Conservation (phyloP, 2,329 filamentous ascomycete species). For the Exophiala viscosa region DNA sequence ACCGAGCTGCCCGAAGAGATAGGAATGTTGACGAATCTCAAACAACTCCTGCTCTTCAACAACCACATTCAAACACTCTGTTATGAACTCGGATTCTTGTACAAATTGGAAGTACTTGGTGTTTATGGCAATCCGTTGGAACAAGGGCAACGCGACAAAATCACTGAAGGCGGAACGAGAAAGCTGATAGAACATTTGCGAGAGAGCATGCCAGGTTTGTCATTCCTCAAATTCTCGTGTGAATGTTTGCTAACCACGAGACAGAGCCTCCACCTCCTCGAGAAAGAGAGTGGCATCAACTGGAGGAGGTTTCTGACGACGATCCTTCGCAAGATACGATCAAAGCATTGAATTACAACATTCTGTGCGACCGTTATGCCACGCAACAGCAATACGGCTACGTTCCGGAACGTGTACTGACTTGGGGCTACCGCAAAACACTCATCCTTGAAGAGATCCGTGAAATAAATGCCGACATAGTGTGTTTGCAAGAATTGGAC, state of each 20-base stretch:
- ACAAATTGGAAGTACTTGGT: conserved; percentile 81
- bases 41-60: conserved; percentile 81
- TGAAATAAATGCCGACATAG: conserved; percentile 76
- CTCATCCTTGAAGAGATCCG: conserved; percentile 80
- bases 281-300: conserved; percentile 72
- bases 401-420: conserved; percentile 73
- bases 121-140: conserved; percentile 88
- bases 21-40: conserved; percentile 93
- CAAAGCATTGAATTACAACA: conserved; percentile 90
- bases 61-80: conserved; percentile 77
- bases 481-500: conserved; percentile 92
- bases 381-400: conserved; percentile 85
- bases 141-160: conserved; percentile 69
- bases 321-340: conserved; percentile 60
- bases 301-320: conserved; percentile 57
- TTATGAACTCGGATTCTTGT: conserved; percentile 81
- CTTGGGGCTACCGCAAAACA: conserved; percentile 82
- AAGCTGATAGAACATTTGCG: conserved; percentile 77
- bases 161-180: conserved; percentile 84
- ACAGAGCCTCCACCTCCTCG: conserved; percentile 73
- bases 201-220: conserved; percentile 78
- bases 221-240: conserved; percentile 22
- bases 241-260: conserved; percentile 16
- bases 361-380: conserved; percentile 88
- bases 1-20: conserved; percentile 80